Percentiles rank a stretch among this genome's conserved stretches.
These are phyloP conservation scores for Gomphus bonarii DNA, from an alignment of 1,284 basidiomycete species.

Conservation along the genomic window DNA sequence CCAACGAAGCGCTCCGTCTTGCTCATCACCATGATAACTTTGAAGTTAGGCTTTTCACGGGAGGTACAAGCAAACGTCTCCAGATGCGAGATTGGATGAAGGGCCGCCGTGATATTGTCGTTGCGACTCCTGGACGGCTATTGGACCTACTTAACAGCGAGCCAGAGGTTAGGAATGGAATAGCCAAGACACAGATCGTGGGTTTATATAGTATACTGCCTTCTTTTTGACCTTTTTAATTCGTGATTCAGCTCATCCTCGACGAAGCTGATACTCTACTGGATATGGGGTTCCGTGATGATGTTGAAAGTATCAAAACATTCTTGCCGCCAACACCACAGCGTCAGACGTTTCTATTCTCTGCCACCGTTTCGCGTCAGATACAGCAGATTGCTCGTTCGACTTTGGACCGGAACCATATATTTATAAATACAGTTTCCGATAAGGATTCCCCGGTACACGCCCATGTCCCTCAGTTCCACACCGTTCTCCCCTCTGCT, in stretches of 20 bases:
- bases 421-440: slow-evolving; percentile 54
- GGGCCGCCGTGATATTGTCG: slow-evolving; percentile 75
- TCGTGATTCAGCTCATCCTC: slow-evolving; percentile 61
- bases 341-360: slow-evolving; percentile 91
- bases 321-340: slow-evolving; percentile 57
- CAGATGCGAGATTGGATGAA: slow-evolving; percentile 64
- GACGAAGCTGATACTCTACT: slow-evolving; percentile 95
- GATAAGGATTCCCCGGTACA: slow-evolving; percentile 50
- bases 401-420: slow-evolving; percentile 43
- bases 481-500: slow-evolving; percentile 62
- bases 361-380: slow-evolving; percentile 67
- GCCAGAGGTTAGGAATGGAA: slow-evolving; percentile 40
- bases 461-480: slow-evolving; percentile 78
- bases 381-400: slow-evolving; percentile 54
- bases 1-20: slow-evolving; percentile 71
- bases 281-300: slow-evolving; percentile 93
- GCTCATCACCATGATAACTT: slow-evolving; percentile 55
- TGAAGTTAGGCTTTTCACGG: slow-evolving; percentile 71
- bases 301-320: slow-evolving; percentile 69
- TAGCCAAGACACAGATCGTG: slow-evolving; percentile 53
- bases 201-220: slow-evolving; percentile 18
- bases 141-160: slow-evolving; percentile 69
- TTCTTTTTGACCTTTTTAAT: slow-evolving; percentile 4
- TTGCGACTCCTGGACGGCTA: slow-evolving; percentile 88
- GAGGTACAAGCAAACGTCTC: slow-evolving; percentile 57